These are phyloP conservation scores for Penicillium arizonense DNA, from an alignment of 495 filamentous ascomycete genomes.

Conservation along the genomic window DNA sequence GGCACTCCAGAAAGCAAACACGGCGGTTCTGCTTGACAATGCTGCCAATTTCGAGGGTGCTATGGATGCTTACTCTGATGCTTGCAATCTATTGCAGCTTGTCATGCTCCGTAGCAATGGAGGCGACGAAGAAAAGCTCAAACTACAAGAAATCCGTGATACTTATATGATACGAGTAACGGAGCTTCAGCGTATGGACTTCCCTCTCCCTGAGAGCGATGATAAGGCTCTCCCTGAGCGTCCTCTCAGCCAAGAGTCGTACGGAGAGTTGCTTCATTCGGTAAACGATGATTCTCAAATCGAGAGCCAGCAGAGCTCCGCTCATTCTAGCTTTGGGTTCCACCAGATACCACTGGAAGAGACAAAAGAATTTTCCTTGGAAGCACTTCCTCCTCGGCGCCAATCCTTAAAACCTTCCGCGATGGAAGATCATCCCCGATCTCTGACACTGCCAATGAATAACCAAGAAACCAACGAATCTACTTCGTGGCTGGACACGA, in stretches of 20 bases:
- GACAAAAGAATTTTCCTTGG: slow-evolving; percentile 16
- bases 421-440: slow-evolving; percentile 26
- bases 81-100: slow-evolving; percentile 76
- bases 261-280: slow-evolving; percentile 45
- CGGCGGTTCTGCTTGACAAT: slow-evolving; percentile 91
- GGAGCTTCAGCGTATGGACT: slow-evolving; percentile 72
- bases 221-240: slow-evolving; percentile 75
- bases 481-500: slow-evolving; percentile 93
- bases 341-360: slow-evolving; percentile 20
- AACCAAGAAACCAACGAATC: slow-evolving; percentile 62
- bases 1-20: slow-evolving; percentile 91
- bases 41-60: slow-evolving; percentile 92
- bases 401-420: slow-evolving; percentile 40
- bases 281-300: slow-evolving; percentile 40
- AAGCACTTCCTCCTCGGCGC: slow-evolving; percentile 35
- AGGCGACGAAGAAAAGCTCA: slow-evolving; percentile 76
- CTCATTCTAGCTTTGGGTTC: slow-evolving; percentile 19
- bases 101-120: slow-evolving; percentile 82
- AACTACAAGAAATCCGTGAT: slow-evolving; percentile 82
- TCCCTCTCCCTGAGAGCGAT: slow-evolving; percentile 51
- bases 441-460: slow-evolving; percentile 2
- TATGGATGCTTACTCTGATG: slow-evolving; percentile 86
- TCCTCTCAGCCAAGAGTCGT: slow-evolving; percentile 69
- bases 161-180: slow-evolving; percentile 87
- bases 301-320: slow-evolving; percentile 20